Base-by-base conservation (phyloP, 148 eudicot genomes). In the Heliosperma pusillum region DNA sequence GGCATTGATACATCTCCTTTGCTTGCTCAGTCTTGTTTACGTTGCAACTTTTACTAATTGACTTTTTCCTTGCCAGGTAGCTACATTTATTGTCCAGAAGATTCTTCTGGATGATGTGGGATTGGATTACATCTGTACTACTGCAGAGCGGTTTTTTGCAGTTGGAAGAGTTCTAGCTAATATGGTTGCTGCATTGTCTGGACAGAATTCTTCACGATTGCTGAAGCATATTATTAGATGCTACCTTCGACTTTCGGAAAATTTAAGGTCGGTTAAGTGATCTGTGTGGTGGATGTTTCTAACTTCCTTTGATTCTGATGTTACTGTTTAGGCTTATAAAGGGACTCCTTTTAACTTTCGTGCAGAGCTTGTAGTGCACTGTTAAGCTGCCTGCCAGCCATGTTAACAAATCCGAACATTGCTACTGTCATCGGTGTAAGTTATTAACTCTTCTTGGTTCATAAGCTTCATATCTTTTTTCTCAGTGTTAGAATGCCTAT, bases 61-160 rank as follows among this genome's bases (percentile, higher is more conserved):
- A n/a, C 56, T 5, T 69, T 16, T 40, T 24, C 26, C 27, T 60
- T 82, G 71, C 11, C 86, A 95, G 99, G 99, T 95, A 61, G 99
- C 99, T 16, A 95, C 99, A 29, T 95, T 95, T 76, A 95, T 95
- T 52, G 99, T 95, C 56, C 99, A 92, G 74, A 95, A 92, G 80
- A 92, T 95, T 80, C 85, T 95, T 72, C 80, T 92, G 73, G 99
- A 95, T 85, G 97, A 95, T 79, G 97, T 95, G 72, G 99, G 99
- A 74, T 80, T 95, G 88, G 99, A 95, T 59, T 95, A 95, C 77
- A 95, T 95, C 79, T 95, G 99, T 81, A 90, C 99, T 25, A 95
- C 99, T 36, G 93, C 99, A 3, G 99, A 92, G 82, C 90, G 99
- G 15, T 95, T 95, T 83, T 95, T 90, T 75, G 99, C 99, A 22